Percentiles rank a stretch among this genome's conserved stretches.
Evolutionary conservation across 805 yeast genomes (phyloP).

Genomic region (Starmerella vitae): DNA sequence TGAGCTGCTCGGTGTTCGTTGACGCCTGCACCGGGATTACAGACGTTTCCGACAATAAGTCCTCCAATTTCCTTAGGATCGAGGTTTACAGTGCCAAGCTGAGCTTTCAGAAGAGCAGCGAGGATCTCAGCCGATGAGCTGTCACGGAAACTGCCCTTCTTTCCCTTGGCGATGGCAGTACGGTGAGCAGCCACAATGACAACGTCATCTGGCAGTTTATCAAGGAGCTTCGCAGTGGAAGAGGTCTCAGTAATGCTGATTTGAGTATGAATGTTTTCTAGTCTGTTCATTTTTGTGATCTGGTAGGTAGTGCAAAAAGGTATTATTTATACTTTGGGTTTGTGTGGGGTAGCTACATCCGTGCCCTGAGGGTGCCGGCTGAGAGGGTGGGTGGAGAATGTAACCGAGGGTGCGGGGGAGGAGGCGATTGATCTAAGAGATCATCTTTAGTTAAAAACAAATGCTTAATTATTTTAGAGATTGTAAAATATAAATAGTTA

Average conservation of each 20-base stretch:
- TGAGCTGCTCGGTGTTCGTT: constrained; percentile 87
- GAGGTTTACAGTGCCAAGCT: constrained; percentile 40
- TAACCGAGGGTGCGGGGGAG: too few species aligned
- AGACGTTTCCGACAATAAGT: constrained; percentile 79
- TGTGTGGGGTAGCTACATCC: too few species aligned
- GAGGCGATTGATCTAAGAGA: too few species aligned
- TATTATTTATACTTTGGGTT: too few species aligned
- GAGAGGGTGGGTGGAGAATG: too few species aligned
- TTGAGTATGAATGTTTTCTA: constrained; percentile 24
- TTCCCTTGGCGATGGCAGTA: constrained; percentile 80
- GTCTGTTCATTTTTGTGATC: constrained; percentile 25
- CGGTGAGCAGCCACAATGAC: constrained; percentile 84
- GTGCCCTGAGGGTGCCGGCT: neutral
- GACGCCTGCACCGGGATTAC: constrained; percentile 88
- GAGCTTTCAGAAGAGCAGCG: constrained; percentile 46
- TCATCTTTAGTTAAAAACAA: too few species aligned
- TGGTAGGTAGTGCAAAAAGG: neutral
- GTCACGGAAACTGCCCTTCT: constrained; percentile 75
- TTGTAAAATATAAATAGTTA: too few species aligned
- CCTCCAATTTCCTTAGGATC: constrained; percentile 59
- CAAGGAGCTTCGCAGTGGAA: constrained; percentile 29
- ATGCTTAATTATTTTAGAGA: too few species aligned
- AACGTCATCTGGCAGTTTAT: constrained; percentile 71
- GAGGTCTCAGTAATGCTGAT: constrained; percentile 25
- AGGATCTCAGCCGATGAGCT: constrained; percentile 69